Evolutionary conservation across 2,329 filamentous ascomycete species (phyloP).

Genomic region (Ascochyta viciae-villosae): DNA sequence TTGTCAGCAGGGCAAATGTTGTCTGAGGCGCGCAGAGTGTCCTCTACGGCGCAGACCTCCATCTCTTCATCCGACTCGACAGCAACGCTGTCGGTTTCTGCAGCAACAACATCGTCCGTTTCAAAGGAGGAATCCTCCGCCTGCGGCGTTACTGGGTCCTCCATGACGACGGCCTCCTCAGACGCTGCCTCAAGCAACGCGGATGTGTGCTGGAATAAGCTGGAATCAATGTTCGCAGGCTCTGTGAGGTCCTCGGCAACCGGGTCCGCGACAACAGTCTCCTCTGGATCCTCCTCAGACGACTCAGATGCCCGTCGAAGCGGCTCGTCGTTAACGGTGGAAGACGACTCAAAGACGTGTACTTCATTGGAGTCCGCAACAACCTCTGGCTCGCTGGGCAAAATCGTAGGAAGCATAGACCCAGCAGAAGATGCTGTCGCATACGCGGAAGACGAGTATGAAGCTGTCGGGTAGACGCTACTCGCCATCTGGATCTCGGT

Average conservation of each 20-base stretch:
- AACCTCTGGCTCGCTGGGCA: slow-evolving; percentile 7
- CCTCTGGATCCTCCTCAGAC: slow-evolving; percentile 13
- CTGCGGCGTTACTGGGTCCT: slow-evolving; percentile 14
- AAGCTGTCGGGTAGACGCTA: slow-evolving; percentile 5
- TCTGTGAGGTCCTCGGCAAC: slow-evolving; percentile 17
- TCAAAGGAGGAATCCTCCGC: slow-evolving; percentile 12
- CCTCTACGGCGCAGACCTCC: slow-evolving; percentile 12
- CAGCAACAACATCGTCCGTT: slow-evolving; percentile 1
- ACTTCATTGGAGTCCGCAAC: slow-evolving; percentile 11
- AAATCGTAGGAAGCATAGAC: slow-evolving; percentile 2
- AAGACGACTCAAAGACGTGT: slow-evolving; percentile 8
- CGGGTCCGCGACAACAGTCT: slow-evolving; percentile 11
- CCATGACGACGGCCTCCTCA: slow-evolving; percentile 13
- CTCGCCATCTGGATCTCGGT: slow-evolving; percentile 28
- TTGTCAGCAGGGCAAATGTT: background rate
- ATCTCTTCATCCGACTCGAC: slow-evolving; percentile 17
- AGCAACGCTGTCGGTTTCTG: slow-evolving; percentile 13
- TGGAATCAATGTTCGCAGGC: slow-evolving; percentile 12
- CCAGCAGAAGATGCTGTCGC: background rate
- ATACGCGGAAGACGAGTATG: slow-evolving; percentile 6
- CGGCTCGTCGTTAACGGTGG: slow-evolving; percentile 13
- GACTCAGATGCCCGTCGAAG: slow-evolving; percentile 13
- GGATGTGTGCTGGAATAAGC: slow-evolving; percentile 11
- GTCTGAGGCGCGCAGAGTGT: background rate
- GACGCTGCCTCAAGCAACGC: slow-evolving; percentile 10